Evolutionary conservation across 2,329 filamentous ascomycete species (phyloP), one percentile per base, ranked within the genome.

Genomic region (Alternaria metachromatica): DNA sequence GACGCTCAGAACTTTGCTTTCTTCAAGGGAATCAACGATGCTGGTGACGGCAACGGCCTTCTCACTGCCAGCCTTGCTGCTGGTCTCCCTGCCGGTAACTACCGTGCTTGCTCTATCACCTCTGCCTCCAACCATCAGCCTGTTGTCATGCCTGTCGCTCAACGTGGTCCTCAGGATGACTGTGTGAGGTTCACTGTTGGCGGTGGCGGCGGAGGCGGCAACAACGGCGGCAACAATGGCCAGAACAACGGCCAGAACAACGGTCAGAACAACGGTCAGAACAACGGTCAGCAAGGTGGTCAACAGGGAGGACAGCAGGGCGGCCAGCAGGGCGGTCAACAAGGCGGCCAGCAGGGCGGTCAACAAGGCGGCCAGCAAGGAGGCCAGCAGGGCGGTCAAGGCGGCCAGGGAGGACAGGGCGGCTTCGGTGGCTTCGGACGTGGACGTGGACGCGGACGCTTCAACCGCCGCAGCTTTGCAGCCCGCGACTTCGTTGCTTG

Each of bases 1-100:
- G 71, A 83, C 62, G 68, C 83, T 50, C 70, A 82, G 10, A 78
- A 80, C 20, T 88, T 87, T 72, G 84, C 79, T 23, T 88, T 87
- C 78, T 88, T 88, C 82, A 87, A 87, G 79, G 86, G 86, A 61
- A 82, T 88, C 71, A 86, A 88, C 68, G 83, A 87, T 64, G 78
- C 72, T 21, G 85, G 83, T 41, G 79, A 86, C 63, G 81, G 82
- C 10, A 73, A 83, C 6, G 85, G 84, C 7, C 69, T 78, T n/a
- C 79, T 87, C 41, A 72, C 75, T 56, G 82, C 84, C 23, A 69
- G 75, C 25, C 83, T 87, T 8, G 72, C 75, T 0, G 82, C 78
- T 2, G 85, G 86, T 23, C 80, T 87, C 21, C 81, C 83, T 10
- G 76, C 76, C 28, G 86, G 85, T 5, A 71, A 74, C 63, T 87